Evolutionary conservation across 306 rosid genomes (phyloP).

Genomic region (Clitoria ternatea): DNA sequence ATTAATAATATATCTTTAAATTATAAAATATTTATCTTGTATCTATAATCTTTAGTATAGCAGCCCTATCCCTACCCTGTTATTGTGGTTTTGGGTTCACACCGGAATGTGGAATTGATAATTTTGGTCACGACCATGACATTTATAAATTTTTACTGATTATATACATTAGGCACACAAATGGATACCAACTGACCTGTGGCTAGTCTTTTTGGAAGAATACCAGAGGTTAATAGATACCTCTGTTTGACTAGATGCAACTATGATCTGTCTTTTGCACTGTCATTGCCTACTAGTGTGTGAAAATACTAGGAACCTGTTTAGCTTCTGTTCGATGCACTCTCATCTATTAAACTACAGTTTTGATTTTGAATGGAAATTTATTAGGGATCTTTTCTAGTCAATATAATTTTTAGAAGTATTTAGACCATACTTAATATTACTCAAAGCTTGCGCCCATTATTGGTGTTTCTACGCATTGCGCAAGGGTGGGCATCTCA

Average conservation of each 20-base stretch:
- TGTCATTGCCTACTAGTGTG: neutral
- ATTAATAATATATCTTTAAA: neutral
- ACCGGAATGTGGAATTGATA: neutral
- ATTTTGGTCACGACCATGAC: neutral
- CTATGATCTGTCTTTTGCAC: neutral
- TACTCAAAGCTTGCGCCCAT: conserved; percentile 3
- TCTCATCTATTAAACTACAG: neutral
- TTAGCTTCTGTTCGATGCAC: neutral
- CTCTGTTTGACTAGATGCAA: neutral
- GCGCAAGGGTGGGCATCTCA: no score
- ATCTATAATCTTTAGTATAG: neutral
- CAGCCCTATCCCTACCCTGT: neutral
- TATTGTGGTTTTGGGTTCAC: neutral
- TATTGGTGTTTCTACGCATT: no score
- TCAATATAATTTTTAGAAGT: neutral
- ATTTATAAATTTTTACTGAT: neutral
- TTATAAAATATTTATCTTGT: neutral
- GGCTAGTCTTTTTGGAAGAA: neutral
- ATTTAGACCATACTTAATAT: neutral
- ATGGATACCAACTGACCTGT: neutral
- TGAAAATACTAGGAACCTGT: neutral
- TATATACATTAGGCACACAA: neutral
- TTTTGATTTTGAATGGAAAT: neutral
- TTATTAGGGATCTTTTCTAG: neutral
- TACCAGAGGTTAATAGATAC: neutral